Evolutionary conservation across 495 filamentous ascomycete genomes (phyloP), one percentile per base, ranked within the genome.

Genomic region (Zalerion maritima): DNA sequence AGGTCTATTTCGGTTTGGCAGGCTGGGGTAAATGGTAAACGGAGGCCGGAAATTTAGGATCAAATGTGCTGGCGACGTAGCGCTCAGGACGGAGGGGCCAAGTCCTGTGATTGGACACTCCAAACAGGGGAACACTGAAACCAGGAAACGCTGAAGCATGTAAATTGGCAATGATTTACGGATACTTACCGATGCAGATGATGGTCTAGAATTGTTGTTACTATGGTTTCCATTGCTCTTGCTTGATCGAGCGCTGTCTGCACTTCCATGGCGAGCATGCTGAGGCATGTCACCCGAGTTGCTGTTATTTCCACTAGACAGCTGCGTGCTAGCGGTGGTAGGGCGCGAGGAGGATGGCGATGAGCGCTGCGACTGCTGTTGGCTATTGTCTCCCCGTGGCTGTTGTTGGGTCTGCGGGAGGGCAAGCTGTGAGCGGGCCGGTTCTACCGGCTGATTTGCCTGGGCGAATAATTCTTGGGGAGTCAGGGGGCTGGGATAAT

Each of bases 121-220:
- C 29, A 35, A 10, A n/a, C n/a, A 28, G 35, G 31, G 26, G 21
- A 34, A 20, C 21, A 34, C 21, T 30, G 15, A 35, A 14, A 26
- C 7, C n/a, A n/a, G n/a, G n/a, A n/a, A n/a, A n/a, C n/a, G n/a
- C n/a, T n/a, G n/a, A n/a, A n/a, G n/a, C n/a, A n/a, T n/a, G n/a
- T n/a, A n/a, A n/a, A n/a, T n/a, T n/a, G n/a, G n/a, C n/a, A n/a
- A n/a, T n/a, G n/a, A n/a, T n/a, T 24, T n/a, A 14, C 21, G 16
- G 27, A 27, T 28, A 60, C 61, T 58, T 48, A 66, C 61, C 49
- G 60, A 61, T n/a, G n/a, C n/a, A n/a, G n/a, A n/a, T 28, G 55
- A 52, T 21, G 57, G 50, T 14, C 55, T 50, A 25, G 55, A 53
- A 43, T 45, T 50, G 35, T 54, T 58, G 21, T 29, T 34, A 33